Base-by-base conservation (phyloP, 2,329 filamentous ascomycete species). In the Sordariomycetes sp. region DNA sequence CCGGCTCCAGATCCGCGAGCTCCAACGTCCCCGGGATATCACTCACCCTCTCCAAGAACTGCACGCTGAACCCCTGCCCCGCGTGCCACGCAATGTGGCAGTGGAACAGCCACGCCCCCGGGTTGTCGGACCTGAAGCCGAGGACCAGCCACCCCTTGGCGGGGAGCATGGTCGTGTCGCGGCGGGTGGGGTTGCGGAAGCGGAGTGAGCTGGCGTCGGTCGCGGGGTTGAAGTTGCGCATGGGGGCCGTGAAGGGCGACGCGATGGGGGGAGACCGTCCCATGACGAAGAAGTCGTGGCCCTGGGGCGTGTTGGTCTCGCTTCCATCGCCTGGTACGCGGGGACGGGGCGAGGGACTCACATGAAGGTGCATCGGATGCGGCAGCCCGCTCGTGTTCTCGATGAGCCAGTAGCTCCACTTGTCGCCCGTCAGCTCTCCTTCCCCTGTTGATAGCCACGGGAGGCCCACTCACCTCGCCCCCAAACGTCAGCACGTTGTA, bases 1-100 rank as follows among this genome's bases (percentile, higher is more conserved):
- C 36, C 36, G 60, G 58, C 36, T 60, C 60, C 32, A 58, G 54
- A 7, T 36, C 13, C 13, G 57, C 53, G 34, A 62, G 58, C 51
- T 61, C 57, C n/a, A 62, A 54, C 17, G 52, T 55, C 13, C 34
- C 15, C 52, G 59, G 57, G 28, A 62, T 59, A 36, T 60, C 58
- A 17, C 24, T 22, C 51, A 58, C 57, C 32, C 51, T 56, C 60
- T 62, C 61, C 5, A 82, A 66, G 59, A 82, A 76, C 63, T 80
- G 75, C 35, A 76, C 62, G 12, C 79, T 70, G 54, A 82, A 72
- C 4, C 80, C 80, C 10, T 72, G 72, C 1, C 75, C 76, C 1
- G 75, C 73, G 63, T 83, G 80, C 79, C 79, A 83, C 3, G 74
- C 75, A 55, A 79, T 76, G 66, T 80, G 77, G 64, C 77, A 80